Base-by-base conservation (phyloP, 2,329 filamentous ascomycete species). In the Penicillium sp. region DNA sequence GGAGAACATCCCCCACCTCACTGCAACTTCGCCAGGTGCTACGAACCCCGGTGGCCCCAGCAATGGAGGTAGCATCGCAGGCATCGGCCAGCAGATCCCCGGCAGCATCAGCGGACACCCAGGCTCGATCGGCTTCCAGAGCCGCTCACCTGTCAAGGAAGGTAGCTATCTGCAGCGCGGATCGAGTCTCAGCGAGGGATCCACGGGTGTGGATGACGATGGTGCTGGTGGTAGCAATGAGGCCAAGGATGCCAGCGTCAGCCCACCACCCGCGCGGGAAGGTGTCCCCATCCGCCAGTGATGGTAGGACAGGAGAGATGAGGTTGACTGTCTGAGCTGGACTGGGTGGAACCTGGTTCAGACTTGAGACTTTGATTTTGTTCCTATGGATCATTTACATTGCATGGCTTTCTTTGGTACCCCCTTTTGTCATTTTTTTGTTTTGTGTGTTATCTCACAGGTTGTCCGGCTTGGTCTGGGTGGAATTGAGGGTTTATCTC, bases 1-100 rank as follows among this genome's bases (percentile, higher is more conserved):
- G 68, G 93, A 97, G 81, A 96, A 96, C 78, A 97, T 97, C 78
- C 93, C 93, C 33, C 93, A 97, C 82, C 85, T 94, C 69, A 88
- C 89, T 46, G 89, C 89, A 59, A 88, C 89, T 62, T 84, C 79
- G 72, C 78, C 75, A 33, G 73, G 75, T 42, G 68, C 74, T 57
- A 73, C 71, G 55, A 77, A 74, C 58, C 69, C 78, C 51, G 68
- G 75, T 22, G 62, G 68, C 28, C 69, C 62, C 46, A 56, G 74
- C 63, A 77, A 70, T 62, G 74, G 70, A 37, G 67, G 68, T 52
- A 69, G 70, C 55, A 62, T 69, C 54, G 71, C 64, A 48, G 61
- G 69, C 25, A 74, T 76, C 55, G 76, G 70, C 63, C 78, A 80
- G 62, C 76, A 79, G 62, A 73, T 77, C 49, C 73, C 76, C 62